A percentile compares a stretch with the other conserved stretches of the same genome.
Conservation (phyloP, 2,329 filamentous ascomycete genomes). For the Huntiella bhutanensis region DNA sequence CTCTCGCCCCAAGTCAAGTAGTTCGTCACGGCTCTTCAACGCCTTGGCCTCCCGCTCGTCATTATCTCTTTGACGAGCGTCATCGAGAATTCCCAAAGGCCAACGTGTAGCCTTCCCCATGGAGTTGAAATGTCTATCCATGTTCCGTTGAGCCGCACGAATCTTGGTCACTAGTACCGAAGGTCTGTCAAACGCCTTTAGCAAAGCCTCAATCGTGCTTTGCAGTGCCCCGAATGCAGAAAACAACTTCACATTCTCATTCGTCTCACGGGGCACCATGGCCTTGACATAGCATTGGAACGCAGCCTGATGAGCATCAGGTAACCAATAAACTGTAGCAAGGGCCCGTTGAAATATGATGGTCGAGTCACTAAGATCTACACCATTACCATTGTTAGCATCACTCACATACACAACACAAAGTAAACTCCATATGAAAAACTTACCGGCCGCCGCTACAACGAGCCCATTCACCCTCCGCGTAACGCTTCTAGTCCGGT, state of each 20-base stretch:
- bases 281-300: conserved; percentile 53
- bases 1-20: conserved; percentile 58
- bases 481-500: conserved; percentile 64
- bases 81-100: conserved; percentile 69
- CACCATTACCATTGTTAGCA: not conserved
- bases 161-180: conserved; percentile 62
- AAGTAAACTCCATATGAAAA: not conserved
- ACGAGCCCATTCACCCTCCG: conserved; percentile 56
- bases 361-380: conserved; percentile 51
- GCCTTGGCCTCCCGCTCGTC: conserved; percentile 73
- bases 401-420: not conserved
- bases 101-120: conserved; percentile 58
- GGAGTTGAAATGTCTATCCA: conserved; percentile 60
- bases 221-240: conserved; percentile 62
- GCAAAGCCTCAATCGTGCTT: conserved; percentile 63
- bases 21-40: conserved; percentile 47
- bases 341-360: conserved; percentile 33
- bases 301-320: conserved; percentile 46
- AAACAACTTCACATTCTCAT: conserved; percentile 55
- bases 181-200: conserved; percentile 61
- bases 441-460: conserved; percentile 10
- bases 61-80: conserved; percentile 63
- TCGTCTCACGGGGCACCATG: conserved; percentile 48
- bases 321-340: conserved; percentile 45
- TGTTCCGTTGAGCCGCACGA: conserved; percentile 49